Evolutionary conservation across 73 alveolate species (phyloP).

Genomic region (Breviolum minutum): DNA sequence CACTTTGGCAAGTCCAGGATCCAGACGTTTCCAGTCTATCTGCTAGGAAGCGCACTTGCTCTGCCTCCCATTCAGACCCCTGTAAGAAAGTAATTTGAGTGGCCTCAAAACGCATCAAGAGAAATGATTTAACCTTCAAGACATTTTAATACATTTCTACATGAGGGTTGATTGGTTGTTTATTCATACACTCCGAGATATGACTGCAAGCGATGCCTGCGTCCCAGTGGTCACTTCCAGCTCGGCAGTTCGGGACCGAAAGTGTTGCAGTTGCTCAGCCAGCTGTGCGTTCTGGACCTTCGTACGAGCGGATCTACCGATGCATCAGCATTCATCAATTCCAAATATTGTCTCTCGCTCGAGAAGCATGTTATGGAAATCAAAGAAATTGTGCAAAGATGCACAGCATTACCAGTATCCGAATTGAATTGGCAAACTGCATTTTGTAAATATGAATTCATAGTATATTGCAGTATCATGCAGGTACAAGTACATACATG

Average conservation of each 20-base stretch:
- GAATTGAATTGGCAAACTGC: too few species aligned
- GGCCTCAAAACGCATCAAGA: neutral
- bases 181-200: neutral
- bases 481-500: too few species aligned
- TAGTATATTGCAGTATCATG: neutral
- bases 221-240: neutral
- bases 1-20: neutral
- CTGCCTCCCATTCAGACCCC: neutral
- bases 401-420: too few species aligned
- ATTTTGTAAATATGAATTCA: too few species aligned
- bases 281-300: neutral
- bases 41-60: conserved; percentile 26
- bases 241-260: neutral
- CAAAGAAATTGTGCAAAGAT: too few species aligned
- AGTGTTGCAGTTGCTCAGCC: neutral
- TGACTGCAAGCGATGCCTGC: neutral
- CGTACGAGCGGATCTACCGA: neutral
- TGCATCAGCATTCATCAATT: neutral
- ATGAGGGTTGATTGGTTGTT: neutral
- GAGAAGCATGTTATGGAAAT: too few species aligned
- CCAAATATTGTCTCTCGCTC: too few species aligned
- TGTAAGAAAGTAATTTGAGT: neutral
- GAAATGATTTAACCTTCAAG: neutral
- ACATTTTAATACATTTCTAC: neutral
- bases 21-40: neutral